Evolutionary conservation across 1,139 yeast genomes (phyloP).

Genomic region (Geotrichum siamense): DNA sequence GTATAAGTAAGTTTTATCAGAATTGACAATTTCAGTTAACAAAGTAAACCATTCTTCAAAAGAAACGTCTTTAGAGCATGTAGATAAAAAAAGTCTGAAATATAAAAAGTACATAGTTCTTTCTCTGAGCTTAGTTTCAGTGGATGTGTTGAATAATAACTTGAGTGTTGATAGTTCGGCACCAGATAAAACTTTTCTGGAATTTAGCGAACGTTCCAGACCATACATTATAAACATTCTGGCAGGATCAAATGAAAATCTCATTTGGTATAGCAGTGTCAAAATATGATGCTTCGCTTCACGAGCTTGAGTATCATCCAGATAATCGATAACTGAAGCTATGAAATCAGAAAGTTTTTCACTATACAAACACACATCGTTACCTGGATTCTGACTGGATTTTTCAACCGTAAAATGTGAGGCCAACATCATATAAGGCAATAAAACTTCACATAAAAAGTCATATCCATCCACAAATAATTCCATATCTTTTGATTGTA

Average conservation of each 20-base stretch:
- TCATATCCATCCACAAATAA: constrained; percentile 36
- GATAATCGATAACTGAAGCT: constrained; percentile 38
- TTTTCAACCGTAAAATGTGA: constrained; percentile 43
- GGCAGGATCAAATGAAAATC: constrained; percentile 62
- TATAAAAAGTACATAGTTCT: constrained; percentile 28
- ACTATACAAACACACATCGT: constrained; percentile 51
- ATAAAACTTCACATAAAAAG: constrained; percentile 46
- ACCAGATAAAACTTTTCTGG: constrained; percentile 32
- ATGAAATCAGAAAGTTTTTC: constrained; percentile 46
- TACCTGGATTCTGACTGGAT: constrained; percentile 23
- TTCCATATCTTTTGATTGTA: constrained; percentile 43
- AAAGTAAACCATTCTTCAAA: constrained; percentile 12
- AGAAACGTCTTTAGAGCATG: constrained; percentile 5
- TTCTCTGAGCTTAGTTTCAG: constrained; percentile 56
- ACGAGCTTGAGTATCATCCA: constrained; percentile 33
- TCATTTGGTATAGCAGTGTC: constrained; percentile 42
- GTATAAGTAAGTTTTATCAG: constrained; percentile 8
- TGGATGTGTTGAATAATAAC: constrained; percentile 45
- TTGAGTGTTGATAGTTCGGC: constrained; percentile 33
- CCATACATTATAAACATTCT: constrained; percentile 59
- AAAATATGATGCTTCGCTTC: constrained; percentile 37
- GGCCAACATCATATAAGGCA: constrained; percentile 63
- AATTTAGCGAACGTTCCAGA: constrained; percentile 45
- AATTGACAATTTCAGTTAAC: constrained; percentile 4
- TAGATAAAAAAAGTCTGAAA: constrained; percentile 11